Evolutionary conservation across 306 rosid genomes (phyloP).

Genomic region (Castanea sativa): DNA sequence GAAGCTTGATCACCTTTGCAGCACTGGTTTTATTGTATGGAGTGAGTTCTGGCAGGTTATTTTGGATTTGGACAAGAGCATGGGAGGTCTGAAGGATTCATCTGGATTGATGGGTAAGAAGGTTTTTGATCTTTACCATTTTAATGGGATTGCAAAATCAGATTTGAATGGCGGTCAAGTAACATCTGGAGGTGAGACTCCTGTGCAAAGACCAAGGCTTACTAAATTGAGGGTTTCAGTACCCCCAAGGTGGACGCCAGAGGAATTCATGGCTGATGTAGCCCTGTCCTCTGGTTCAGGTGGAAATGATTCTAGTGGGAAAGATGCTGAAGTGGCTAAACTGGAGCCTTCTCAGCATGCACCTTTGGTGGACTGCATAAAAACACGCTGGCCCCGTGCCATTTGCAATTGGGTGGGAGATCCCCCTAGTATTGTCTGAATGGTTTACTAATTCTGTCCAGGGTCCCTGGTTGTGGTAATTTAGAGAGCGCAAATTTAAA

Average conservation of each 20-base stretch:
- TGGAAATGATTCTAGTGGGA: slow-evolving; percentile 51
- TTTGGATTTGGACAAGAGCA: slow-evolving; percentile 77
- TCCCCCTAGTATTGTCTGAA: slow-evolving; percentile 92
- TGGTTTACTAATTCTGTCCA: not conserved
- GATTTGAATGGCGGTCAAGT: slow-evolving; percentile 76
- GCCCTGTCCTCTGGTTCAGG: slow-evolving; percentile 53
- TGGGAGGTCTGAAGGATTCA: slow-evolving; percentile 93
- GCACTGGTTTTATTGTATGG: slow-evolving; percentile 89
- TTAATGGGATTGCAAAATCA: slow-evolving; percentile 96
- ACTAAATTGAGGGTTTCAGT: slow-evolving; percentile 86
- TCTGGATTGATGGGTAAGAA: slow-evolving; percentile 96
- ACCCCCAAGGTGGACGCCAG: slow-evolving; percentile 98
- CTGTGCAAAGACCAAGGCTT: slow-evolving; percentile 85
- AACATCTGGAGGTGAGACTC: slow-evolving; percentile 64
- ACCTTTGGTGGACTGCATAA: slow-evolving; percentile 92
- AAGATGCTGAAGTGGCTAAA: slow-evolving; percentile 61
- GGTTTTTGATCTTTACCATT: slow-evolving; percentile 86
- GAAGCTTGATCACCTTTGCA: slow-evolving; percentile 74
- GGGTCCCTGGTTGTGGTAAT: slow-evolving; percentile 9
- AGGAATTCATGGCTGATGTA: slow-evolving; percentile 89
- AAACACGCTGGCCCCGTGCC: slow-evolving; percentile 93
- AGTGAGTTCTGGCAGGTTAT: slow-evolving; percentile 98
- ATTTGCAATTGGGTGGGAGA: slow-evolving; percentile 88
- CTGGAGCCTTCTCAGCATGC: slow-evolving; percentile 88
- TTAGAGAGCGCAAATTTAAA: slow-evolving; percentile 19